A percentile compares a stretch with the other conserved stretches of the same genome.
These are phyloP conservation scores for Lasiosphaeria ovina DNA, from an alignment of 495 filamentous ascomycete species.

Conservation along the genomic window DNA sequence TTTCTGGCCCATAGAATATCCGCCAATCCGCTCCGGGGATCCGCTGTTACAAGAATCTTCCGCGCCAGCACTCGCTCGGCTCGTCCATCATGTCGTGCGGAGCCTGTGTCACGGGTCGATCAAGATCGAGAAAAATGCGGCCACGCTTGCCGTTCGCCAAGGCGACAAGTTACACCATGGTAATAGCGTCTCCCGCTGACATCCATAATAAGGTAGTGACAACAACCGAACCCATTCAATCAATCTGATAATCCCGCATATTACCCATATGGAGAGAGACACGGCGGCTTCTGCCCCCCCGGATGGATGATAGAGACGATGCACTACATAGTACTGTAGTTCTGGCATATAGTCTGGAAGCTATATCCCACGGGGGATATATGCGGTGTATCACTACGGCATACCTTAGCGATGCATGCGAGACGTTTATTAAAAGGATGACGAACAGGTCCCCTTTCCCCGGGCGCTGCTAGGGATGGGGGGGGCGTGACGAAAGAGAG, in stretches of 20 bases:
- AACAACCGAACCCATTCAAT: constrained; percentile 7
- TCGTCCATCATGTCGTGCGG: background rate
- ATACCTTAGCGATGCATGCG: too few species aligned
- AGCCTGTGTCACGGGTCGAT: constrained; percentile 13
- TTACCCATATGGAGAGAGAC: constrained; percentile 19
- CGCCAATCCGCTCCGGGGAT: constrained; percentile 1
- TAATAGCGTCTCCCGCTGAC: background rate
- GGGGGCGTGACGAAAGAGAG: too few species aligned
- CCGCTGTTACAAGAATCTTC: constrained; percentile 1
- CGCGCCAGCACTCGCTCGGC: background rate
- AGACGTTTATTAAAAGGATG: too few species aligned
- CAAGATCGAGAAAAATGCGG: constrained; percentile 3
- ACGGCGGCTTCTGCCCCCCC: background rate
- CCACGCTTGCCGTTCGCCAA: background rate
- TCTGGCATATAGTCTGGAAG: background rate
- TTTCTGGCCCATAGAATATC: background rate
- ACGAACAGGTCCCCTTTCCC: too few species aligned
- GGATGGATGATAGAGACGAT: background rate
- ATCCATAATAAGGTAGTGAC: background rate
- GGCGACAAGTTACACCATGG: background rate
- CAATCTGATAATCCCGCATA: constrained; percentile 19
- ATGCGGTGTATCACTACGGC: too few species aligned
- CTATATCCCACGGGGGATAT: too few species aligned
- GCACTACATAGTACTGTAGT: background rate
- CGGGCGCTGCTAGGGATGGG: too few species aligned